phyloP scores from a whole-genome alignment of 192 early-diverging fungal genomes.

The Linnemannia zychae region DNA sequence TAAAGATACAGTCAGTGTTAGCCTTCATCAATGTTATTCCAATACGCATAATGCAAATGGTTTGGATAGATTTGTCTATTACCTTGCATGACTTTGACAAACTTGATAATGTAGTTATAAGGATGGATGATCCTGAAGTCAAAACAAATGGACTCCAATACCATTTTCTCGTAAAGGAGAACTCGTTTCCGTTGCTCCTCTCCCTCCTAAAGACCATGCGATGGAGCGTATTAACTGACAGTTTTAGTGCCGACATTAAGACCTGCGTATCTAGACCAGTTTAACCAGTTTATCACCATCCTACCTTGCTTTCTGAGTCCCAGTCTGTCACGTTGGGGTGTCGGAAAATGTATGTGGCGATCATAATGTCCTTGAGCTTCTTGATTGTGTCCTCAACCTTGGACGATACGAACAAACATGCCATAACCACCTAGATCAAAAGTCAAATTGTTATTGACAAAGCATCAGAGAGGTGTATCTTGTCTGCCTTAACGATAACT shows the following conservation, averaged over 20 bases:
- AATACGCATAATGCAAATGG: not conserved
- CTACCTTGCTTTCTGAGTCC: slow-evolving; percentile 67
- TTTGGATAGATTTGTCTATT: not conserved
- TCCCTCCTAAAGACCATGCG: slow-evolving; percentile 56
- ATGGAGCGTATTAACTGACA: not conserved
- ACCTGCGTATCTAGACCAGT: not conserved
- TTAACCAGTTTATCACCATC: not conserved
- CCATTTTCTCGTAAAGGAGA: slow-evolving; percentile 74
- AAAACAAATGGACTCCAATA: slow-evolving; percentile 86
- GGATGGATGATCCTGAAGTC: slow-evolving; percentile 85
- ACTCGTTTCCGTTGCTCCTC: slow-evolving; percentile 77
- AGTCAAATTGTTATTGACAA: not conserved
- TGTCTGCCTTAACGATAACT: not conserved
- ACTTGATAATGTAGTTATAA: slow-evolving; percentile 77
- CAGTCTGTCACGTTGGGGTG: slow-evolving; percentile 66
- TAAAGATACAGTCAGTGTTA: not conserved
- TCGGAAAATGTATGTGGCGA: slow-evolving; percentile 68
- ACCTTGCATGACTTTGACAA: slow-evolving; percentile 77
- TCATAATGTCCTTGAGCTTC: slow-evolving; percentile 83
- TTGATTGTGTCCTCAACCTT: slow-evolving; percentile 93
- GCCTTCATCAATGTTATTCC: not conserved
- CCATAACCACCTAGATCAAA: slow-evolving; percentile 51
- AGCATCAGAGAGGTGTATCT: not conserved
- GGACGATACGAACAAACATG: slow-evolving; percentile 84
- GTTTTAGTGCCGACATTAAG: not conserved